Conservation (phyloP, 2,329 filamentous ascomycete species). For the Cladosporium velox region DNA sequence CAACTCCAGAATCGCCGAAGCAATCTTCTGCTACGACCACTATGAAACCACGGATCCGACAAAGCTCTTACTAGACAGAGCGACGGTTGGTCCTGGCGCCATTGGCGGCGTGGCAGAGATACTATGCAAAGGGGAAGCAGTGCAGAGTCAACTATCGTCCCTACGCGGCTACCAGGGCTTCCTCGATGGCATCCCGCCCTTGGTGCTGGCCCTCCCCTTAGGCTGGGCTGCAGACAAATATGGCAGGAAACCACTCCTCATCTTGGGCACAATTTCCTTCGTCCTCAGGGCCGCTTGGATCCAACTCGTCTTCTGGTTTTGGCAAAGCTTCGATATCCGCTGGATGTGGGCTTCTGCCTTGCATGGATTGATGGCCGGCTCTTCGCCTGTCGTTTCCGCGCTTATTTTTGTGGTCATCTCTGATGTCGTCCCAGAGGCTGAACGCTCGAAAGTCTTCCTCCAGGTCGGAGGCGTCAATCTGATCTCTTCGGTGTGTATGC, state of each 20-base stretch:
- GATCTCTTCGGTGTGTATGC: conserved; percentile 33
- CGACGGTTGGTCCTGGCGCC: conserved; percentile 33
- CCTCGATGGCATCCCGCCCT: conserved; percentile 48
- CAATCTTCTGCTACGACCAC: conserved; percentile 54
- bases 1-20: conserved; percentile 54
- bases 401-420: conserved; percentile 35
- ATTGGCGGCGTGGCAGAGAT: conserved; percentile 43
- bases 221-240: conserved; percentile 40
- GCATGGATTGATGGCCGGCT: conserved; percentile 36
- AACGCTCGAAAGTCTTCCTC: conserved; percentile 36
- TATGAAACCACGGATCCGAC: conserved; percentile 46
- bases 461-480: conserved; percentile 35
- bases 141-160: conserved; percentile 57
- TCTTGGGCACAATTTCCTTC: conserved; percentile 33
- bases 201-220: conserved; percentile 39
- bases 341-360: conserved; percentile 36
- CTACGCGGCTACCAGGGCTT: conserved; percentile 52
- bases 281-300: conserved; percentile 31
- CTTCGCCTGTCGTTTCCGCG: conserved; percentile 29
- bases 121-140: conserved; percentile 51
- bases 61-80: conserved; percentile 31
- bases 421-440: conserved; percentile 35
- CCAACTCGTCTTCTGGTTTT: conserved; percentile 39
- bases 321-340: conserved; percentile 38
- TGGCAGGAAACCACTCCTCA: conserved; percentile 38